Conservation (phyloP, 164 flowering plant genomes). For the grape (Vitis vinifera) region ASM3070453v1 NC_081805.1:23730501-23731000, state of each 20-base stretch:
- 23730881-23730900: background rate
- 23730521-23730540: background rate
- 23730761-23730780: conserved; percentile 70
- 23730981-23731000: too few species aligned
- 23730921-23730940: too few species aligned
- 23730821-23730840: conserved; percentile 95
- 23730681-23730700: background rate
- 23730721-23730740: conserved; percentile 50
- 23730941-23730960: too few species aligned
- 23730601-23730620: conserved; percentile 82
- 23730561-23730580: conserved; percentile 39
- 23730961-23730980: too few species aligned
- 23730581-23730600: conserved; percentile 61
- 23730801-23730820: conserved; percentile 98
- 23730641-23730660: background rate
- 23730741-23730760: conserved; percentile 73
- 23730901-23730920: too few species aligned
- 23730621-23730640: conserved; percentile 55
- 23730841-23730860: conserved; percentile 82
- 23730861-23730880: conserved; percentile 85
- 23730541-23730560: conserved; percentile 65
- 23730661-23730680: background rate
- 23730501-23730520: background rate
- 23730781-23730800: conserved; percentile 95
- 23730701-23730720: background rate